Percentiles rank a stretch among this genome's conserved stretches.
Evolutionary conservation across 192 early-diverging fungal species (phyloP).

Genomic region (Coemansia sp.): DNA sequence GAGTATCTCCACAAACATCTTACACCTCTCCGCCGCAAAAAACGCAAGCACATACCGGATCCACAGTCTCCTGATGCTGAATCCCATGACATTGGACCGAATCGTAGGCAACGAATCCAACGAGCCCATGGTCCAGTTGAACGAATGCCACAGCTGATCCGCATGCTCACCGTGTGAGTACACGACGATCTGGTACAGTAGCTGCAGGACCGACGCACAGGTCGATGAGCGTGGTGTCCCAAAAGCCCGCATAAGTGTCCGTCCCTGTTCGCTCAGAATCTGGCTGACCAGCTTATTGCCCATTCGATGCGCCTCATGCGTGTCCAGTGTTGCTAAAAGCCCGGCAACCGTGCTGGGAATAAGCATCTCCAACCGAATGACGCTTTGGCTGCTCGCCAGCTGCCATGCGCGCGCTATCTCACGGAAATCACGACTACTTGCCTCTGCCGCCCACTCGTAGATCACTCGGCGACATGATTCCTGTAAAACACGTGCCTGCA

Average conservation of each 20-base stretch:
- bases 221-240: constrained; percentile 32
- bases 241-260: constrained; percentile 33
- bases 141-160: constrained; percentile 30
- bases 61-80: constrained; percentile 48
- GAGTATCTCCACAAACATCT: constrained; percentile 28
- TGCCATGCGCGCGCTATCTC: constrained; percentile 33
- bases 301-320: constrained; percentile 9
- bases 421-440: constrained; percentile 18
- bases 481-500: constrained; percentile 17
- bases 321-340: constrained; percentile 29
- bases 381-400: constrained; percentile 15
- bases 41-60: constrained; percentile 48
- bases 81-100: constrained; percentile 27
- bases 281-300: constrained; percentile 30
- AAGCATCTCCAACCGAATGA: constrained; percentile 32
- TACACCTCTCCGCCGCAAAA: constrained; percentile 39
- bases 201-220: constrained; percentile 36
- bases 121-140: constrained; percentile 42
- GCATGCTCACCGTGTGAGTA: constrained; percentile 39
- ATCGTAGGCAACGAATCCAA: constrained; percentile 20
- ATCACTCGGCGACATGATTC: constrained; percentile 43
- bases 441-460: constrained; percentile 41
- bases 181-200: constrained; percentile 33
- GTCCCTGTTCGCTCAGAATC: constrained; percentile 33
- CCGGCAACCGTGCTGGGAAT: constrained; percentile 22